These are phyloP conservation scores for Excoecaria cochinchinensis DNA, from an alignment of 345 rosid species.

Conservation along the genomic window DNA sequence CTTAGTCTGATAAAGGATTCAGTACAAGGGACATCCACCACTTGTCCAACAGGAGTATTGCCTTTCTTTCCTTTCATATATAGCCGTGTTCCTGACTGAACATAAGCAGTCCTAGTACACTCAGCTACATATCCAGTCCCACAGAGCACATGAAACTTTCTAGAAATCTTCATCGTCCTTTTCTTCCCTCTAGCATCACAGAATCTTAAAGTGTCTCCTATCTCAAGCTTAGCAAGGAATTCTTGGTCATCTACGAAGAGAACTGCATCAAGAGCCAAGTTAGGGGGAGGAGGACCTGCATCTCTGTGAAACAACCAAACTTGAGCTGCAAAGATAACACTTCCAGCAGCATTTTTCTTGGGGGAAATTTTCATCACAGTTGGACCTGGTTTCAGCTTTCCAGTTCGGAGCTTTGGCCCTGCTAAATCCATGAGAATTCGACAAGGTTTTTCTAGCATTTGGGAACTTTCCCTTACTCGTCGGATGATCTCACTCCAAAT, in stretches of 20 bases:
- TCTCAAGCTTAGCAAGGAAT: slow-evolving; percentile 43
- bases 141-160: slow-evolving; percentile 46
- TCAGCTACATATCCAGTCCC: slow-evolving; percentile 59
- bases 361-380: slow-evolving; percentile 58
- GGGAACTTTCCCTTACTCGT: slow-evolving; percentile 52
- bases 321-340: slow-evolving; percentile 46
- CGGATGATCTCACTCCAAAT: slow-evolving; percentile 62
- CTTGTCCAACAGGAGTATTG: slow-evolving; percentile 41
- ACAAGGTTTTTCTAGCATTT: slow-evolving; percentile 60
- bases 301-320: slow-evolving; percentile 58
- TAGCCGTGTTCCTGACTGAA: slow-evolving; percentile 52
- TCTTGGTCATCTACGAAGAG: slow-evolving; percentile 40
- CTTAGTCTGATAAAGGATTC: slow-evolving; percentile 49
- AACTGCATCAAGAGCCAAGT: slow-evolving; percentile 48
- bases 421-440: slow-evolving; percentile 75
- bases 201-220: slow-evolving; percentile 50
- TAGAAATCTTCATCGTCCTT: slow-evolving; percentile 44
- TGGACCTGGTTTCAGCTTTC: slow-evolving; percentile 54
- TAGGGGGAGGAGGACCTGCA: slow-evolving; percentile 54
- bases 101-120: slow-evolving; percentile 51
- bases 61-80: slow-evolving; percentile 48
- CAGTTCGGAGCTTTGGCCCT: slow-evolving; percentile 72
- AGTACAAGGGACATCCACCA: slow-evolving; percentile 54
- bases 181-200: slow-evolving; percentile 58
- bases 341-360: slow-evolving; percentile 55